Conservation (phyloP, 352 stramenopile species). For the Pseudoperonospora humuli region DNA sequence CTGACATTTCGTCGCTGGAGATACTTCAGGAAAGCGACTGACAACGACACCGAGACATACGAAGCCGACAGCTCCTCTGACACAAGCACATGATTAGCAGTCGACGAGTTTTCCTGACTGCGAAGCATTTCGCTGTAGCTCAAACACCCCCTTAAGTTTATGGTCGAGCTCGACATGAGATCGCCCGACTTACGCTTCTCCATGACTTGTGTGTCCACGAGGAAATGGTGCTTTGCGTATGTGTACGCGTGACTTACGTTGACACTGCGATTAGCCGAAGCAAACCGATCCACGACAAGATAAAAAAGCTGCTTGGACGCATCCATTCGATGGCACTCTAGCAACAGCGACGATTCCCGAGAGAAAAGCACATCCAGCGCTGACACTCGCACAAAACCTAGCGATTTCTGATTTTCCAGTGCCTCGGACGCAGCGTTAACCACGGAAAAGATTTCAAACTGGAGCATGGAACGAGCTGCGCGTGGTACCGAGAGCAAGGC, state of each 20-base stretch:
- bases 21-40: slow-evolving; percentile 69
- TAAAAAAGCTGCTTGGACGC: slow-evolving; percentile 57
- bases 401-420: slow-evolving; percentile 49
- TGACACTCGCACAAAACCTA: slow-evolving; percentile 71
- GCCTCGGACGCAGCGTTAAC: slow-evolving; percentile 47
- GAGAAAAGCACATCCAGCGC: slow-evolving; percentile 69
- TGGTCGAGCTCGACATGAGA: slow-evolving; percentile 25
- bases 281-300: slow-evolving; percentile 66
- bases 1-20: slow-evolving; percentile 58
- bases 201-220: slow-evolving; percentile 59
- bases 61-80: slow-evolving; percentile 75
- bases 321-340: slow-evolving; percentile 46
- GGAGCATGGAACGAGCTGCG: slow-evolving; percentile 51
- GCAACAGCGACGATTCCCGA: slow-evolving; percentile 59
- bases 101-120: slow-evolving; percentile 37
- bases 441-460: slow-evolving; percentile 75
- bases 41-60: slow-evolving; percentile 78
- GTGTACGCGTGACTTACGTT: slow-evolving; percentile 69
- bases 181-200: slow-evolving; percentile 40
- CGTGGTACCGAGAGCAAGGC: slow-evolving; percentile 61
- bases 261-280: slow-evolving; percentile 46
- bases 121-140: slow-evolving; percentile 63
- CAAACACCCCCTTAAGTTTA: slow-evolving; percentile 23
- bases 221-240: slow-evolving; percentile 76
- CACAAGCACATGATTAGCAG: slow-evolving; percentile 65